Conservation (phyloP, 371 early-diverging fungal species). For the Phascolomyces articulosus region DNA sequence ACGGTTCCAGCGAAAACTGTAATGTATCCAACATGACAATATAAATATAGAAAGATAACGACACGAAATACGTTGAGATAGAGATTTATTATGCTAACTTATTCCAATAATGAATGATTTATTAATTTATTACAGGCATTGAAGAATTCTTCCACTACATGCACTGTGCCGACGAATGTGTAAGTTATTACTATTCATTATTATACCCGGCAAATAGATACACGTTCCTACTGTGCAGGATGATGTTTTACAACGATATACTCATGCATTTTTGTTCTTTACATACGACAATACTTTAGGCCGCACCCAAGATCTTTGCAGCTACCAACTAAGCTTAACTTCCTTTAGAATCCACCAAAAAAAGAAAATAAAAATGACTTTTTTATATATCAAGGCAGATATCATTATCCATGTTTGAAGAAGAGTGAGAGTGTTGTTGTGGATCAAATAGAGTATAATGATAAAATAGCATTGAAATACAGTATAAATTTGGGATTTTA, state of each 20-base stretch:
- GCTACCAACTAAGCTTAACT: slow-evolving; percentile 7
- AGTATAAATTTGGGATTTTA: no score
- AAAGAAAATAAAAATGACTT: not conserved
- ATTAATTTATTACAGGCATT: slow-evolving; percentile 38
- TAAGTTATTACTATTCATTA: no score
- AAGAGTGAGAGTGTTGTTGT: no score
- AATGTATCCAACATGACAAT: slow-evolving; percentile 15
- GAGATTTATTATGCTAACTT: no score
- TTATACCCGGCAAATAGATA: no score
- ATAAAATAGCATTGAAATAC: no score
- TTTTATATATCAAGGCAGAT: not conserved
- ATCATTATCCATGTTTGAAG: no score
- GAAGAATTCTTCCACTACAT: slow-evolving; percentile 65
- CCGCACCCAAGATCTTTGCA: slow-evolving; percentile 10
- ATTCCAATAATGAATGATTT: not conserved
- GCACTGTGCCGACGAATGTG: slow-evolving; percentile 63
- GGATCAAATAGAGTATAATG: no score
- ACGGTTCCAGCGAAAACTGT: slow-evolving; percentile 58
- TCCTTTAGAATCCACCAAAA: not conserved
- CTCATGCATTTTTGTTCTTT: not conserved
- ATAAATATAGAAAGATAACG: not conserved
- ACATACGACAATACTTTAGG: not conserved
- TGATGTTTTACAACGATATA: no score
- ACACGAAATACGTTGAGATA: not conserved
- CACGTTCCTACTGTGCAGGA: no score